phyloP scores from a whole-genome alignment of 495 filamentous ascomycete genomes.

The Echria macrotheca region DNA sequence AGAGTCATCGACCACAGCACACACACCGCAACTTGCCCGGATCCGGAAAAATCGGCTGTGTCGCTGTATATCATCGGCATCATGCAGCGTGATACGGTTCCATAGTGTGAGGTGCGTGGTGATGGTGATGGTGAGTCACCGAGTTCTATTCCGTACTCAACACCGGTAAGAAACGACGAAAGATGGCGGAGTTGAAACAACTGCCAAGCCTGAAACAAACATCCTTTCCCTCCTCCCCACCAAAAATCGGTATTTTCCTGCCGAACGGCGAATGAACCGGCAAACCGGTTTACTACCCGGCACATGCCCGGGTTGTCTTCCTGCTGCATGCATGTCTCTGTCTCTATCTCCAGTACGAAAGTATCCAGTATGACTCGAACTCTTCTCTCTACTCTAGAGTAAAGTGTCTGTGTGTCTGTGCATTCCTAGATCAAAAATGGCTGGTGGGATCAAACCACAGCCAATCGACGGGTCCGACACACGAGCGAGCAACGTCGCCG shows the following conservation, averaged over 20 bases:
- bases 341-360: not conserved
- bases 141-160: no score
- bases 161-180: not conserved
- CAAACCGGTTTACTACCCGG: no score
- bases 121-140: conserved; percentile 12
- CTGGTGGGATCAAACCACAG: not conserved
- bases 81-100: not conserved
- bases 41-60: not conserved
- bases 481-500: conserved; percentile 8
- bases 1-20: no score
- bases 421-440: not conserved
- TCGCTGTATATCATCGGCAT: not conserved
- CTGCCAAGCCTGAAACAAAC: conserved; percentile 11
- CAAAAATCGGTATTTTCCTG: no score
- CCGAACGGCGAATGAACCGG: no score
- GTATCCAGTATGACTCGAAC: conserved; percentile 6
- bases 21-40: no score
- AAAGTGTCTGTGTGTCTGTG: conserved; percentile 10
- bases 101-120: no score
- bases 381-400: conserved; percentile 6
- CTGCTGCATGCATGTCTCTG: no score
- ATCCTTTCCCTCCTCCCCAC: no score
- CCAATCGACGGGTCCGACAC: conserved; percentile 14
- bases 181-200: conserved; percentile 7
- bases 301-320: conserved; percentile 6